Evolutionary conservation across 768 basidiomycete genomes (phyloP).

Genomic region (Auricularia cornea): DNA sequence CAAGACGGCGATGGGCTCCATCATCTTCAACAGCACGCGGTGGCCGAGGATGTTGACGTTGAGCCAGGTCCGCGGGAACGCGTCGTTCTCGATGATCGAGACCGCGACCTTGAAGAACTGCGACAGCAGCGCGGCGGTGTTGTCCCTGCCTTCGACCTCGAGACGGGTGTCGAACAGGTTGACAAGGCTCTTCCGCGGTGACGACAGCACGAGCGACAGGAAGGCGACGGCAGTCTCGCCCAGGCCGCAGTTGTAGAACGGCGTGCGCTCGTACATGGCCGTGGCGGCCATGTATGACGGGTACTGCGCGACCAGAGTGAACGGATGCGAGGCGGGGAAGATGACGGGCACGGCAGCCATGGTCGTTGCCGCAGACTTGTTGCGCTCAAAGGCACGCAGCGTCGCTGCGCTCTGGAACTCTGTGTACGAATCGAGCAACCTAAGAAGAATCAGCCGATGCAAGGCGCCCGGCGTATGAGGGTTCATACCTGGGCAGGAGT

Average conservation of each 20-base stretch:
- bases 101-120: constrained; percentile 74
- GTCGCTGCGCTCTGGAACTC: constrained; percentile 69
- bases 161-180: constrained; percentile 71
- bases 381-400: constrained; percentile 59
- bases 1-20: constrained; percentile 72
- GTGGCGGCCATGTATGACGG: constrained; percentile 18
- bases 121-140: constrained; percentile 59
- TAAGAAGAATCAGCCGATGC: constrained; percentile 20
- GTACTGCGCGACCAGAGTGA: constrained; percentile 60
- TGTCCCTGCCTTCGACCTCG: constrained; percentile 84
- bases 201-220: constrained; percentile 71
- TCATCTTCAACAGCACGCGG: constrained; percentile 79
- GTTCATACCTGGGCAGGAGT: constrained; percentile 69
- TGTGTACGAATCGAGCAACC: constrained; percentile 78
- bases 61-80: constrained; percentile 86
- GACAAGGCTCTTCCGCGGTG: constrained; percentile 66
- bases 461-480: background rate
- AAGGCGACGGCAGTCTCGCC: constrained; percentile 85
- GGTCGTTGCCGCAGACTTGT: constrained; percentile 47
- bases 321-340: constrained; percentile 92
- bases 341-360: constrained; percentile 61
- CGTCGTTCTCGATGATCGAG: constrained; percentile 78
- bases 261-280: constrained; percentile 34
- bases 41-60: constrained; percentile 86
- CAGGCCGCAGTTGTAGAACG: constrained; percentile 60